These are phyloP conservation scores for Alternaria arborescens DNA, from an alignment of 2,329 filamentous ascomycete species.

Conservation along the genomic window DNA sequence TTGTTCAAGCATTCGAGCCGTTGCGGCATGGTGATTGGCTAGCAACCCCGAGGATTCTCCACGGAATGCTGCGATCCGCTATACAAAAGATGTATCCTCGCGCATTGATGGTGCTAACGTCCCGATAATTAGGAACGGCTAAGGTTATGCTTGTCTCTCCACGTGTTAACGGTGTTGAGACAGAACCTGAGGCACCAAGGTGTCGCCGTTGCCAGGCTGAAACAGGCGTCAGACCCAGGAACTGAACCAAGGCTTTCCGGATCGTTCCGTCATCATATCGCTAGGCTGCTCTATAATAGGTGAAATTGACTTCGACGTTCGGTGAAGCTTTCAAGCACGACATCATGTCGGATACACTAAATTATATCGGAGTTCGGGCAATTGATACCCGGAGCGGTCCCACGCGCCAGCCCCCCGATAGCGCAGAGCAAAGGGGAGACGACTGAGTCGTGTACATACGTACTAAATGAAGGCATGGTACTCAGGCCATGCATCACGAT, in stretches of 20 bases:
- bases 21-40: conserved; percentile 3
- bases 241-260: not conserved
- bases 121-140: not conserved
- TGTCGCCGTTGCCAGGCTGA: conserved; percentile 20
- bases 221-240: conserved; percentile 12
- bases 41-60: not conserved
- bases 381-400: not conserved
- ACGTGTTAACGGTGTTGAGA: conserved; percentile 19
- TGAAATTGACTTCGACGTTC: not conserved
- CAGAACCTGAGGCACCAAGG: conserved; percentile 24
- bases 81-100: not conserved
- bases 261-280: not conserved
- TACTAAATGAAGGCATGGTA: not conserved
- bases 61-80: conserved; percentile 11
- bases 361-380: not conserved
- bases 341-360: not conserved
- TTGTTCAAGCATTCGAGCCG: conserved; percentile 9
- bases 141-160: conserved; percentile 2
- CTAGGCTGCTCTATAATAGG: not conserved
- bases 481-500: not conserved
- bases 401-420: not conserved
- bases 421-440: not conserved
- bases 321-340: not conserved
- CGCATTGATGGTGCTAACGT: conserved; percentile 9
- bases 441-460: not conserved